Evolutionary conservation across 352 stramenopile species (phyloP).

Genomic region (Globisporangium solare): DNA sequence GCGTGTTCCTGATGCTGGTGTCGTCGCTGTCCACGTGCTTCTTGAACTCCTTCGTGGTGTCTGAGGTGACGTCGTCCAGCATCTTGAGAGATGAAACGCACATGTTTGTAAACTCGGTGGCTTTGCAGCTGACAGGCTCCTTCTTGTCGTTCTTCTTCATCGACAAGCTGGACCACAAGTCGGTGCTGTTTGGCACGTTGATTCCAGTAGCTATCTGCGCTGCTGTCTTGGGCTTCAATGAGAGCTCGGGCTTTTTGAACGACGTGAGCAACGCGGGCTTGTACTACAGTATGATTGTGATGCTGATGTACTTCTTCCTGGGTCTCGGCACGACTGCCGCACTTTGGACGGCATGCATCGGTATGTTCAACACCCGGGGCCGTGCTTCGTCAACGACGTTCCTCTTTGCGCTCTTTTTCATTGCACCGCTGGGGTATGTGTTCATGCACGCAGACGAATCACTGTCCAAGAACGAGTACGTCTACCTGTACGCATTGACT

Average conservation of each 20-base stretch:
- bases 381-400: slow-evolving; percentile 47
- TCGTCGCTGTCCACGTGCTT: slow-evolving; percentile 49
- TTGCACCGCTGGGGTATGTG: slow-evolving; percentile 43
- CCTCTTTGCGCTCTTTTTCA: slow-evolving; percentile 55
- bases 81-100: slow-evolving; percentile 34
- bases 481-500: slow-evolving; percentile 52
- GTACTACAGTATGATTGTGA: slow-evolving; percentile 53
- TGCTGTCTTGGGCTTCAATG: slow-evolving; percentile 56
- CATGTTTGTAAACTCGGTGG: slow-evolving; percentile 54
- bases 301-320: slow-evolving; percentile 77
- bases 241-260: slow-evolving; percentile 38
- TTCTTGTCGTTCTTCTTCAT: slow-evolving; percentile 77
- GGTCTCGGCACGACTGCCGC: slow-evolving; percentile 58
- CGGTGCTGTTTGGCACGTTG: slow-evolving; percentile 61
- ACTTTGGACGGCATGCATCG: slow-evolving; percentile 54
- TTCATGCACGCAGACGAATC: slow-evolving; percentile 45
- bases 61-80: slow-evolving; percentile 30
- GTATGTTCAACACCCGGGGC: slow-evolving; percentile 56
- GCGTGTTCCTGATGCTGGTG: slow-evolving; percentile 64
- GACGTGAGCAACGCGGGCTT: slow-evolving; percentile 32
- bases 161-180: slow-evolving; percentile 72
- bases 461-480: slow-evolving; percentile 36
- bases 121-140: slow-evolving; percentile 50
- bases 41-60: slow-evolving; percentile 51
- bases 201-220: slow-evolving; percentile 46